A percentile compares a stretch with the other conserved stretches of the same genome.
These are phyloP conservation scores for Ophiostoma novo-ulmi DNA, from an alignment of 2,329 filamentous ascomycete species.

Conservation along the genomic window DNA sequence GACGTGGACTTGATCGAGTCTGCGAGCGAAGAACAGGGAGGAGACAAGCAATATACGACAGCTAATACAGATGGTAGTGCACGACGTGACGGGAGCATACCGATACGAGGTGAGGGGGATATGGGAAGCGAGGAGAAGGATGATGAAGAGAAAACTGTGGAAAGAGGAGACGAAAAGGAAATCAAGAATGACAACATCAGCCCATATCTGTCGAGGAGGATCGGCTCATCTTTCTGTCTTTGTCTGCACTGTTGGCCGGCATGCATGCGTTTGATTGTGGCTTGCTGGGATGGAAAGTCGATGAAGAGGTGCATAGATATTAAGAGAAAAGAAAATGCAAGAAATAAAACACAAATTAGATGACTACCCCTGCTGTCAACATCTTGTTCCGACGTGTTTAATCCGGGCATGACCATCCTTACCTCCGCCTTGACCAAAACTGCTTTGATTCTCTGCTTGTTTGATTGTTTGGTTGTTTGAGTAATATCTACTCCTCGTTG, in stretches of 20 bases:
- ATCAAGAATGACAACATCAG: not conserved
- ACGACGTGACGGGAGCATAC: not conserved
- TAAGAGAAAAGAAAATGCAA: not conserved
- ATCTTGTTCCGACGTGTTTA: not conserved
- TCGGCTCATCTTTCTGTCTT: conserved; percentile 1
- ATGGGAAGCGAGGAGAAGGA: not conserved
- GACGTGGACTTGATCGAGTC: not conserved
- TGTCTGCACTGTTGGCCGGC: not conserved
- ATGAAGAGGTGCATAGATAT: not conserved
- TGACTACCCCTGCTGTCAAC: not conserved
- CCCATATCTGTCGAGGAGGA: not conserved
- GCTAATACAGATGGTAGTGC: not conserved
- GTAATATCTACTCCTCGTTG: not conserved
- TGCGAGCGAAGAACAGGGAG: not conserved
- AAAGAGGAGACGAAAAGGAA: not conserved
- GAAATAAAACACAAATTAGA: not conserved
- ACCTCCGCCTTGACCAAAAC: not conserved
- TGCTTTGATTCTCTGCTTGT: not conserved
- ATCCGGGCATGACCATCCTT: not conserved
- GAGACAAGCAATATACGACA: not conserved
- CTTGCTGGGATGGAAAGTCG: not conserved
- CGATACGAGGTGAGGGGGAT: not conserved
- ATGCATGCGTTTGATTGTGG: not conserved
- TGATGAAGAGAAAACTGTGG: not conserved
- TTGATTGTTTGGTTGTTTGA: not conserved